These are phyloP conservation scores for Eragrostis nindensis DNA, from an alignment of 176 grass and related monocot genomes.

Conservation along the genomic window DNA sequence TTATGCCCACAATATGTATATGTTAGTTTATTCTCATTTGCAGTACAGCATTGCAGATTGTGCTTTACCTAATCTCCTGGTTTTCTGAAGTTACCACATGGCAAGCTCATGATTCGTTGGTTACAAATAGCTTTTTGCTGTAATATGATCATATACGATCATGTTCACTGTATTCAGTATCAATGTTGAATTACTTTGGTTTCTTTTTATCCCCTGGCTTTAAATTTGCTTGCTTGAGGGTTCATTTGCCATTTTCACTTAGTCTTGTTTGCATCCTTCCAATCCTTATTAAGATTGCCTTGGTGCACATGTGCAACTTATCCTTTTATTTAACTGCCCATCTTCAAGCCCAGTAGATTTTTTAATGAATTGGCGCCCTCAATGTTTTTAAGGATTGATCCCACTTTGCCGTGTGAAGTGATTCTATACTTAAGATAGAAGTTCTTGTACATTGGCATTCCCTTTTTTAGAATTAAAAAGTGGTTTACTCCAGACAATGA, in stretches of 20 bases:
- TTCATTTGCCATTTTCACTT: not conserved
- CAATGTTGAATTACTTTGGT: slow-evolving; percentile 28
- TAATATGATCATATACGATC: slow-evolving; percentile 13
- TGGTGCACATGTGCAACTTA: not conserved
- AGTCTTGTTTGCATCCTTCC: not conserved
- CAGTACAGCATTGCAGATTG: not conserved
- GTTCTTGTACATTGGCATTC: slow-evolving; percentile 22
- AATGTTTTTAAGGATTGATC: slow-evolving; percentile 21
- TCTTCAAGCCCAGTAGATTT: slow-evolving; percentile 22
- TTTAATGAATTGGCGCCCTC: not conserved
- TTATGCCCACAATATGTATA: not conserved
- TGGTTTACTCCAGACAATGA: not conserved
- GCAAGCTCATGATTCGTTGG: slow-evolving; percentile 9
- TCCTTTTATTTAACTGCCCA: slow-evolving; percentile 18
- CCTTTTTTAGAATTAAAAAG: not conserved
- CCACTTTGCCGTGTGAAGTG: slow-evolving; percentile 4
- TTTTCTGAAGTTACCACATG: slow-evolving; percentile 5
- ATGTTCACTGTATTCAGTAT: slow-evolving; percentile 26
- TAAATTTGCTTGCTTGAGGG: slow-evolving; percentile 21
- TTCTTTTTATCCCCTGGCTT: slow-evolving; percentile 1
- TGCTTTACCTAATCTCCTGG: not conserved
- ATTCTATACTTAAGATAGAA: slow-evolving; percentile 11
- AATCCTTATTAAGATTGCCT: not conserved
- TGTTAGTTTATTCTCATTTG: not conserved
- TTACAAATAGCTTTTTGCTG: not conserved